A percentile compares a stretch with the other conserved stretches of the same genome.
Evolutionary conservation across 192 early-diverging fungal species (phyloP).

Genomic region (Umbelopsis vinacea): DNA sequence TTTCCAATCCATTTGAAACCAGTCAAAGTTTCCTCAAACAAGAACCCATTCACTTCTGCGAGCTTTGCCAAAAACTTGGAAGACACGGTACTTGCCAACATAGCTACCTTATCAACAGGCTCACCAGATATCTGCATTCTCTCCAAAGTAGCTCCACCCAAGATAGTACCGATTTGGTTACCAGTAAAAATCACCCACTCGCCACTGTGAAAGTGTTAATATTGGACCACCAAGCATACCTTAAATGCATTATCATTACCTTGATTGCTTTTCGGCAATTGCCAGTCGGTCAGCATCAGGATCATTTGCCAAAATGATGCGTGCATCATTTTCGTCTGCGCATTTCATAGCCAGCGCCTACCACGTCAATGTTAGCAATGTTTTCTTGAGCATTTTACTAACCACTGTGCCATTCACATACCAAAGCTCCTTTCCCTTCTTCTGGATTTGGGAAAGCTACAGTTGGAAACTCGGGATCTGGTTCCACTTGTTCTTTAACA

Average conservation of each 20-base stretch:
- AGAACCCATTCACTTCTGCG: conserved; percentile 74
- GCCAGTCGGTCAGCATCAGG: conserved; percentile 94
- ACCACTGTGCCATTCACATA: conserved; percentile 25
- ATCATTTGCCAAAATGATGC: conserved; percentile 89
- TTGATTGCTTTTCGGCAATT: conserved; percentile 76
- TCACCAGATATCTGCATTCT: conserved; percentile 54
- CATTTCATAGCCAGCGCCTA: conserved; percentile 68
- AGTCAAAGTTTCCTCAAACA: conserved; percentile 90
- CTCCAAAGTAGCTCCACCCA: conserved; percentile 69
- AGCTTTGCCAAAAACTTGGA: conserved; percentile 82
- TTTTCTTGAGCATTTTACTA: background rate
- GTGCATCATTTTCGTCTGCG: conserved; percentile 58
- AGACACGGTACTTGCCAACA: conserved; percentile 88
- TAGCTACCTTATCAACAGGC: conserved; percentile 61
- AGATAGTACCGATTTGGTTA: conserved; percentile 87
- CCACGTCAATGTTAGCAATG: background rate
- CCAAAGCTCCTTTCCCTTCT: conserved; percentile 85
- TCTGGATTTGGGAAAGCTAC: conserved; percentile 88
- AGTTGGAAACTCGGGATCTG: conserved; percentile 93
- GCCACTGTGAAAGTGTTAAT: conserved; percentile 41
- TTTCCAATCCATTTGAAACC: conserved; percentile 98
- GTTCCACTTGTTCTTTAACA: conserved; percentile 70
- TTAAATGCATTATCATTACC: conserved; percentile 17
- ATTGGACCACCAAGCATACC: background rate
- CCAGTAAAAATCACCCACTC: conserved; percentile 86